Evolutionary conservation across 345 rosid species (phyloP).

Genomic region (Rubroshorea leprosula): DNA sequence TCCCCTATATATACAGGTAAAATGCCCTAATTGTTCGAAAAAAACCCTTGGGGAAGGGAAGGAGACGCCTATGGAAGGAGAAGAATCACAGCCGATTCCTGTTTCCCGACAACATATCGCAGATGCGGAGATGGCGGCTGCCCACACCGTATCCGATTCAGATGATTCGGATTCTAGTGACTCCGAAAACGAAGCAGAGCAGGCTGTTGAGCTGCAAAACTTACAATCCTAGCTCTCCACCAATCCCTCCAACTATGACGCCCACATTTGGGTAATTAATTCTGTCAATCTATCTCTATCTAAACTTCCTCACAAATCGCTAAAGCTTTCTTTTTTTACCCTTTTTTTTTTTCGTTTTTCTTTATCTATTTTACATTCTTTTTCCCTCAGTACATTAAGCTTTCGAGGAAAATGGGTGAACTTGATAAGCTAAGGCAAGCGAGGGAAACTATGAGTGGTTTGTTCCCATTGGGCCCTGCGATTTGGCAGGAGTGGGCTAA

Average conservation of each 20-base stretch:
- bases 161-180: constrained; percentile 39
- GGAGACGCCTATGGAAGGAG: background rate
- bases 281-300: background rate
- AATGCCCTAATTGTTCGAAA: too few relatives aligned
- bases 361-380: background rate
- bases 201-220: constrained; percentile 43
- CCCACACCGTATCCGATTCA: constrained; percentile 24
- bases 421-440: constrained; percentile 74
- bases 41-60: too few relatives aligned
- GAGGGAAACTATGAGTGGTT: constrained; percentile 66
- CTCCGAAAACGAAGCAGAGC: constrained; percentile 56
- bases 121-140: background rate
- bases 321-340: too few relatives aligned
- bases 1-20: too few relatives aligned
- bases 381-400: constrained; percentile 52
- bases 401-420: constrained; percentile 74
- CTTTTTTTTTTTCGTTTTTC: background rate
- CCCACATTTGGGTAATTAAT: constrained; percentile 51
- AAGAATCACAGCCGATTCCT: constrained; percentile 10
- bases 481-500: constrained; percentile 89
- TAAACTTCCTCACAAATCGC: too few relatives aligned
- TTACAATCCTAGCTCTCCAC: constrained; percentile 51
- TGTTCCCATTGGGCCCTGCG: constrained; percentile 69
- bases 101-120: background rate
- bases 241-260: constrained; percentile 74